Base-by-base conservation (phyloP, 2,329 filamentous ascomycete genomes). In the Ascochyta fabae region DNA sequence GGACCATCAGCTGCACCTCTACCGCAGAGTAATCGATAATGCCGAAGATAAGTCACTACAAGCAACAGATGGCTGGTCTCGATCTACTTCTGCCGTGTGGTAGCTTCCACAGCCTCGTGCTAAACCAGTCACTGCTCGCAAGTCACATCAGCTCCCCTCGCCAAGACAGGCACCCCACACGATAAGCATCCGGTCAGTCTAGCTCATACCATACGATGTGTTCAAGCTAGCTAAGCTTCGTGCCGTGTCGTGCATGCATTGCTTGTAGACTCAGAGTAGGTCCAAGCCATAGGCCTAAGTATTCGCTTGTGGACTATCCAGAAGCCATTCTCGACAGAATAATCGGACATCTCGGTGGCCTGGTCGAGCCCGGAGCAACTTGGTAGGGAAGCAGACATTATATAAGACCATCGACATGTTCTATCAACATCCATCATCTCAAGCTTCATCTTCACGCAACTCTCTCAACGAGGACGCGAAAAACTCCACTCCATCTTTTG, bases 151-250 rank as follows among this genome's bases (percentile, higher is more conserved):
- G 39, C 10, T 41, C 15, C 7, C 19, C 10, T 41, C n/a, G 39
- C n/a, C 23, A 27, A 41, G 39, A 5, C 8, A 9, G 15, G 22
- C 34, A 36, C 23, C n/a, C 44, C 23, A 13, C 23, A 35, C 6
- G 27, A 13, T 7, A 16, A 49, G n/a, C 24, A 31, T 38, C 8
- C 29, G 50, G 41, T 42, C 13, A 22, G 44, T 38, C 33, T 31
- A 48, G 36, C 26, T 22, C 29, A 19, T 24, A 10, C 6, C 13
- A 13, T 38, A 16, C 22, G 10, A 16, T 24, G 10, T 40, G 19
- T 3, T 10, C 23, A 48, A 46, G 43, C 38, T 19, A 38, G 31
- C 31, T 29, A 53, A 53, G 44, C 50, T 48, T 50, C 15, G 42
- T n/a, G 43, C 44, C 13, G 42, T 19, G 6, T 33, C 44, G 38